Percentiles rank a stretch among this genome's conserved stretches.
phyloP scores from a whole-genome alignment of 2,329 filamentous ascomycete species.

The Ophiostoma tasmaniense region DNA sequence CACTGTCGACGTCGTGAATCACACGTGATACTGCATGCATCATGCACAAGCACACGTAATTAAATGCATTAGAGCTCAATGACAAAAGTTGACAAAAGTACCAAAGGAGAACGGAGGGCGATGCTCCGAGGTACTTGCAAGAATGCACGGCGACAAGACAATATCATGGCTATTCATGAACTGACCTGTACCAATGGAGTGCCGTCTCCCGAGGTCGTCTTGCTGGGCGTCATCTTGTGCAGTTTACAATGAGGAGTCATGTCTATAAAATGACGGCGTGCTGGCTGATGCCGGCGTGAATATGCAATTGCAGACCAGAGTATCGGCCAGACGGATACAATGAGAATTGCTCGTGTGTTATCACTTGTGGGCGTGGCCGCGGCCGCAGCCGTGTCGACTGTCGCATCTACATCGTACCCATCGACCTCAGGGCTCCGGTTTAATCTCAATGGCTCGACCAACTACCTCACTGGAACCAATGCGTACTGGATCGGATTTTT shows the following conservation, averaged over 20 bases:
- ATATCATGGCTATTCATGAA: not conserved
- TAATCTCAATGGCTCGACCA: conserved; percentile 35
- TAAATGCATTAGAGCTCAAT: too few relatives aligned
- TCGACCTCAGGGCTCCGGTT: conserved; percentile 23
- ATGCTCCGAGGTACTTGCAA: not conserved
- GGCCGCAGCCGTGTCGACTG: not conserved
- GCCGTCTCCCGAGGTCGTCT: not conserved
- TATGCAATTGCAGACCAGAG: not conserved
- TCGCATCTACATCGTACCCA: not conserved
- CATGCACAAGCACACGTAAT: too few relatives aligned
- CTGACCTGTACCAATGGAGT: not conserved
- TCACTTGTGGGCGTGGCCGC: not conserved
- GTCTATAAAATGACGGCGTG: not conserved
- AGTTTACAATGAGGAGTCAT: not conserved
- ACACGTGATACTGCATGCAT: not conserved
- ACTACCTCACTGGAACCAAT: conserved; percentile 47
- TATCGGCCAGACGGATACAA: not conserved
- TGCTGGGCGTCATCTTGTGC: not conserved
- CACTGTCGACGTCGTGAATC: not conserved
- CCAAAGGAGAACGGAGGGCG: not conserved
- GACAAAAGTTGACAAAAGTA: not conserved
- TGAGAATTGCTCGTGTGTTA: not conserved
- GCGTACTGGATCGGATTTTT: conserved; percentile 48
- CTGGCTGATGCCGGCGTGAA: not conserved
- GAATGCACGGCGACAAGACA: not conserved